These are phyloP conservation scores for Barbatosphaeria neglecta DNA, from an alignment of 495 filamentous ascomycete species.

Conservation along the genomic window DNA sequence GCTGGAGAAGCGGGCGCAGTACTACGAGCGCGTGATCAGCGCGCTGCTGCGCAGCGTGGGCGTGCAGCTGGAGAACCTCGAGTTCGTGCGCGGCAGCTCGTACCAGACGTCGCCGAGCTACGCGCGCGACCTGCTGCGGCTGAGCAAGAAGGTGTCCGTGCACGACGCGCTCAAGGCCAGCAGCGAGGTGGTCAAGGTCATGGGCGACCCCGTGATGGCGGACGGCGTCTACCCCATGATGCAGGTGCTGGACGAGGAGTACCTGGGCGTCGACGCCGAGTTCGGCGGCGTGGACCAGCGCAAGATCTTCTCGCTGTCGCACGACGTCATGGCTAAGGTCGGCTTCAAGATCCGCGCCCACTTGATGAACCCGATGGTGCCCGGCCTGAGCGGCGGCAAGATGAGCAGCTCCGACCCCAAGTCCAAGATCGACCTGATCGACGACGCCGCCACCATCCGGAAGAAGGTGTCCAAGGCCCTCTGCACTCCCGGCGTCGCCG, in stretches of 20 bases:
- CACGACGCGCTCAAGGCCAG: slow-evolving; percentile 78
- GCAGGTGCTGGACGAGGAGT: slow-evolving; percentile 85
- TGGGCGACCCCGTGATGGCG: slow-evolving; percentile 57
- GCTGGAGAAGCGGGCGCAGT: slow-evolving; percentile 64
- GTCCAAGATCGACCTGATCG: slow-evolving; percentile 86
- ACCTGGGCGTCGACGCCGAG: slow-evolving; percentile 75
- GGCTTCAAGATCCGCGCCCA: slow-evolving; percentile 60
- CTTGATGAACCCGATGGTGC: slow-evolving; percentile 83
- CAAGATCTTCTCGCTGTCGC: slow-evolving; percentile 77
- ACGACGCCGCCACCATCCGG: slow-evolving; percentile 53
- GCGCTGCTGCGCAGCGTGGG: slow-evolving; percentile 57
- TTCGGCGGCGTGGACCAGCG: slow-evolving; percentile 76
- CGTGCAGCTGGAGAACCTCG: slow-evolving; percentile 63
- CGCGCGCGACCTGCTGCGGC: not conserved
- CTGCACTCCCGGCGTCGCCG: slow-evolving; percentile 59
- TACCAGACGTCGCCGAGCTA: slow-evolving; percentile 68
- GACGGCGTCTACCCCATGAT: slow-evolving; percentile 83
- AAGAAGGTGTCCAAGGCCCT: slow-evolving; percentile 79
- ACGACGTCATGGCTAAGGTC: slow-evolving; percentile 60
- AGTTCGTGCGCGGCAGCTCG: slow-evolving; percentile 72
- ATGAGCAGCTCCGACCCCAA: slow-evolving; percentile 57
- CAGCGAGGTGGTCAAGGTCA: slow-evolving; percentile 88
- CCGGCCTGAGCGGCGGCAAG: slow-evolving; percentile 72
- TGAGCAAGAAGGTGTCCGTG: slow-evolving; percentile 44
- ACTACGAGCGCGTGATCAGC: slow-evolving; percentile 57